Base-by-base conservation (phyloP, 1,139 yeast genomes). In the Diutina mesorugosa region DNA sequence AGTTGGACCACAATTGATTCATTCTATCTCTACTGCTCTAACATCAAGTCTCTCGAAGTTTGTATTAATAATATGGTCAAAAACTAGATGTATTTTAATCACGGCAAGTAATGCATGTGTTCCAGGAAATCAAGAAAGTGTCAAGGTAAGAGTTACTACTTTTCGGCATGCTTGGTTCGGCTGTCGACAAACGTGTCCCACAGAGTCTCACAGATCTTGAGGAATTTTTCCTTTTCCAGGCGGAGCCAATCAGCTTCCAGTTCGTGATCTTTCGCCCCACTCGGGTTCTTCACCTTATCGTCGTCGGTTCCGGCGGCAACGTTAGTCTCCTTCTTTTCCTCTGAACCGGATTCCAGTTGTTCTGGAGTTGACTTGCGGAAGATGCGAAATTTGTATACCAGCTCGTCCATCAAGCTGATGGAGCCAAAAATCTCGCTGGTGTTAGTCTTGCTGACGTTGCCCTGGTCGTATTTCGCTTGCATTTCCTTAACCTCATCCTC, bases 201-300 rank as follows among this genome's bases (percentile, higher is more conserved):
- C 45, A 81, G 77, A 29, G 79, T 77, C 58, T 74, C 80, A 65
- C 84, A 80, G 47, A 79, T 73, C 60, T 75, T 76, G 61, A 79
- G 62, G 61, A 81, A 81, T 62, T 78, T 75, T 58, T 72, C 71
- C 63, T 76, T 78, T 56, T 76, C 79, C 52, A 62, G 18, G n/a
- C 41, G 16, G n/a, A 35, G 55, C 48, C 51, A 46, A 14, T 45
- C 52, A 9, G 45, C 38, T 50, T n/a, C 26, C 26, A 48, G 55
- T 29, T 50, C 53, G 56, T 30, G 45, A 56, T 59, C 56, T 47
- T 30, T 47, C 9, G 51, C 26, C 26, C 26, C 26, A 4, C 26
- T 21, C 4, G 26, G 26, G 26, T 21, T 56, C 35, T 53, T 32
- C n/a, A 47, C 57, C 18, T 45, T 38, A 30, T 46, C 12, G 14